Evolutionary conservation across 164 flowering plant species (phyloP).

Genomic region (Malania oleifera): DNA sequence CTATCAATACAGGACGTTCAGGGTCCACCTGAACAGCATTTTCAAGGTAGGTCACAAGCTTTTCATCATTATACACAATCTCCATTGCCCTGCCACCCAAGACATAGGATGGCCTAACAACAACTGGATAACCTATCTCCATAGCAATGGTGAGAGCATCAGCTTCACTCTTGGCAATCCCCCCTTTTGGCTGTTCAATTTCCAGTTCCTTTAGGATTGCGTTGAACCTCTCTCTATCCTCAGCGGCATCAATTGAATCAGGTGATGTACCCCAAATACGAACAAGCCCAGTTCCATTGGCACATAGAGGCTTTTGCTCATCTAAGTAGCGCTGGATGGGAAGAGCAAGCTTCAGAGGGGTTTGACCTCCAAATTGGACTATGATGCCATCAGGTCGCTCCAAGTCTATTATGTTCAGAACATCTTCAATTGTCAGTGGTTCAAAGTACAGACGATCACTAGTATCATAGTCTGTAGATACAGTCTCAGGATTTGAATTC

Average conservation of each 20-base stretch:
- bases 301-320: conserved; percentile 42
- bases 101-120: conserved; percentile 87
- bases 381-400: conserved; percentile 92
- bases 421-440: conserved; percentile 93
- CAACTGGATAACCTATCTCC: conserved; percentile 81
- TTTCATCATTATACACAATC: conserved; percentile 77
- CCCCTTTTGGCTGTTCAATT: conserved; percentile 84
- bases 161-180: conserved; percentile 74
- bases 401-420: conserved; percentile 70
- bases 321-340: conserved; percentile 74
- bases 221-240: conserved; percentile 82
- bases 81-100: conserved; percentile 96
- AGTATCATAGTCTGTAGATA: conserved; percentile 95
- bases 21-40: conserved; percentile 85
- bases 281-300: conserved; percentile 64
- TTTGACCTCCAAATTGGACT: conserved; percentile 93
- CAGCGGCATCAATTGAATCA: conserved; percentile 91
- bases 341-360: conserved; percentile 76
- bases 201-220: conserved; percentile 60
- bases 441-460: conserved; percentile 97
- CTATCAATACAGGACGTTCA: conserved; percentile 73
- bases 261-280: conserved; percentile 89
- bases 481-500: conserved; percentile 98
- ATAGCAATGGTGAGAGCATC: conserved; percentile 75
- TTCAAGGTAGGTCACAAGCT: conserved; percentile 65